Evolutionary conservation across 2,329 filamentous ascomycete genomes (phyloP).

Genomic region (Rutstroemia sydowiana): DNA sequence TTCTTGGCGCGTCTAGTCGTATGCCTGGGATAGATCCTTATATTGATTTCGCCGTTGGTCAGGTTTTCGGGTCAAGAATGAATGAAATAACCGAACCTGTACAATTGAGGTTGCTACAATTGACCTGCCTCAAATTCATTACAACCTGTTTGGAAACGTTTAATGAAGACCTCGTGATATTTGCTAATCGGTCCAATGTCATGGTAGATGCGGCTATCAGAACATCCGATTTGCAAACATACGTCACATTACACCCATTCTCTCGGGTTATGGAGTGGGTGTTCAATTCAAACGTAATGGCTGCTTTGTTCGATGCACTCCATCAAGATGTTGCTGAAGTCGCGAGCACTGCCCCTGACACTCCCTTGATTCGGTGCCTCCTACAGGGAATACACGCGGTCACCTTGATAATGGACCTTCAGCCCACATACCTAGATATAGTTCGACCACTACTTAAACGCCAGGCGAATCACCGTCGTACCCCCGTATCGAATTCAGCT

Average conservation of each 20-base stretch:
- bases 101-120: conserved; percentile 66
- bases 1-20: conserved; percentile 68
- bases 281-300: conserved; percentile 85
- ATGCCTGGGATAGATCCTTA: conserved; percentile 86
- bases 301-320: conserved; percentile 68
- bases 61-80: conserved; percentile 57
- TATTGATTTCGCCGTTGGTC: conserved; percentile 80
- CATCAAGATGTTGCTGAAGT: conserved; percentile 70
- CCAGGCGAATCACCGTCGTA: conserved; percentile 50
- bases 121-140: conserved; percentile 79
- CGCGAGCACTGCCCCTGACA: conserved; percentile 64
- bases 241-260: conserved; percentile 86
- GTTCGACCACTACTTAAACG: conserved; percentile 71
- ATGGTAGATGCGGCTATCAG: conserved; percentile 68
- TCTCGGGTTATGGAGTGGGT: conserved; percentile 96
- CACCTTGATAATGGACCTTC: conserved; percentile 73
- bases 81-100: conserved; percentile 54
- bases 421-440: conserved; percentile 85
- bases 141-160: conserved; percentile 73
- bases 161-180: conserved; percentile 85
- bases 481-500: conserved; percentile 63
- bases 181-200: conserved; percentile 72
- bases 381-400: conserved; percentile 78
- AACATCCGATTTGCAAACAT: conserved; percentile 67
- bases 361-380: conserved; percentile 73